These are phyloP conservation scores for Graphilbum ipis-grandicollis DNA, from an alignment of 2,329 filamentous ascomycete species.

Conservation along the genomic window DNA sequence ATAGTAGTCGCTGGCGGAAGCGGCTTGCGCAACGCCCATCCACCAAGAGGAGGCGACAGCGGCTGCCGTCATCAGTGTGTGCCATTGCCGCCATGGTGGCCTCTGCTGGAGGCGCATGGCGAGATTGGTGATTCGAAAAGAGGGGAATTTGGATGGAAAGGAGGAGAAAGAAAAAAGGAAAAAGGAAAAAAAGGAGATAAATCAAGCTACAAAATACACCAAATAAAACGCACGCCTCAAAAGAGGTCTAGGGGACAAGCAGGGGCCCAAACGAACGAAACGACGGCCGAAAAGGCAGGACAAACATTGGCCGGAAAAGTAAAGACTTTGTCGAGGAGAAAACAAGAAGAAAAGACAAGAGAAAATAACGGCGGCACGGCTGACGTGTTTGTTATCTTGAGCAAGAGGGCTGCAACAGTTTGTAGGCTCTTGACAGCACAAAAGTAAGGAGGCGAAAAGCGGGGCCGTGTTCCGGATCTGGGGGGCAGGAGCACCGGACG, in stretches of 20 bases:
- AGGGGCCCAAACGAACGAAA: not conserved
- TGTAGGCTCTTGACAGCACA: no score
- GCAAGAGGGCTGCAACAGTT: no score
- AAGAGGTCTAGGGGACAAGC: not conserved
- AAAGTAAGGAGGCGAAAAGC: not conserved
- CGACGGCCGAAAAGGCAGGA: not conserved
- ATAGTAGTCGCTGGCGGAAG: constrained; percentile 70
- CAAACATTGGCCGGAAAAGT: not conserved
- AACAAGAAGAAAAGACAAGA: no score
- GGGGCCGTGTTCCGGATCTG: not conserved
- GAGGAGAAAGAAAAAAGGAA: not conserved
- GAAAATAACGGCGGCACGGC: no score
- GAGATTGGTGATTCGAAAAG: not conserved
- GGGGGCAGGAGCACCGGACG: not conserved
- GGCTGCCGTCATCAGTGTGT: constrained; percentile 11
- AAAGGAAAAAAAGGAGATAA: not conserved
- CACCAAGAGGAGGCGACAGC: constrained; percentile 24
- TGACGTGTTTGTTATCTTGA: no score
- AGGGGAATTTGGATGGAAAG: not conserved
- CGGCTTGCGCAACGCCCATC: constrained; percentile 17
- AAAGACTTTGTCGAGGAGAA: no score
- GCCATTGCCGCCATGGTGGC: constrained; percentile 10
- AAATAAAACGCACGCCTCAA: not conserved
- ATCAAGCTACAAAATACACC: not conserved
- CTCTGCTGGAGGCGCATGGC: not conserved